phyloP scores from a whole-genome alignment of 2,329 filamentous ascomycete genomes.

The Xylariaceae sp. region DNA sequence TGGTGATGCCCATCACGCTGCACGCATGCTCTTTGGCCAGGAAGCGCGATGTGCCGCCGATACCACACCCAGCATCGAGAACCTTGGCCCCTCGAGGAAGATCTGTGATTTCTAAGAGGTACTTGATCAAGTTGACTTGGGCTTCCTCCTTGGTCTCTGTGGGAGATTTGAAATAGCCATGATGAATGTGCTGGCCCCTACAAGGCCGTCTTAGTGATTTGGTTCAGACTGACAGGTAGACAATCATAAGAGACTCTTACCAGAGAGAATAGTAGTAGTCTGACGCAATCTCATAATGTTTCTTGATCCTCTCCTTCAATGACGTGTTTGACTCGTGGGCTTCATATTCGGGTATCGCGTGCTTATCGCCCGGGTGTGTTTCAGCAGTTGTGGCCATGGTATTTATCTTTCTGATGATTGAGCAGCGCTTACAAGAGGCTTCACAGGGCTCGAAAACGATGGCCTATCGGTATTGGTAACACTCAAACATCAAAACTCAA shows the following conservation, averaged over 20 bases:
- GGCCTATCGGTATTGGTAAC: too few relatives aligned
- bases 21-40: conserved; percentile 60
- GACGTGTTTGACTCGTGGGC: conserved; percentile 39
- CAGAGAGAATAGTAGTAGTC: conserved; percentile 68
- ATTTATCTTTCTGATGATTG: too few relatives aligned
- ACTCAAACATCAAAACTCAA: background rate
- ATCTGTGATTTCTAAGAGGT: conserved; percentile 58
- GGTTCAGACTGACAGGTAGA: background rate
- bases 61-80: conserved; percentile 66
- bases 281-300: conserved; percentile 66
- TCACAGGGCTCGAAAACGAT: too few relatives aligned
- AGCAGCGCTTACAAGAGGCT: too few relatives aligned
- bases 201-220: conserved; percentile 8
- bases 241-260: conserved; percentile 44
- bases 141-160: conserved; percentile 63
- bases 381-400: conserved; percentile 15
- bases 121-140: conserved; percentile 62
- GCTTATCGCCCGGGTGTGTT: conserved; percentile 39
- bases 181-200: conserved; percentile 69
- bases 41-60: conserved; percentile 64
- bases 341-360: conserved; percentile 39
- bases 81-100: conserved; percentile 50
- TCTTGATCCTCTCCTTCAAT: conserved; percentile 64
- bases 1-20: conserved; percentile 65
- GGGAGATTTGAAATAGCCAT: conserved; percentile 62